phyloP scores from a whole-genome alignment of 345 rosid genomes.

The Acer saccharum region DNA sequence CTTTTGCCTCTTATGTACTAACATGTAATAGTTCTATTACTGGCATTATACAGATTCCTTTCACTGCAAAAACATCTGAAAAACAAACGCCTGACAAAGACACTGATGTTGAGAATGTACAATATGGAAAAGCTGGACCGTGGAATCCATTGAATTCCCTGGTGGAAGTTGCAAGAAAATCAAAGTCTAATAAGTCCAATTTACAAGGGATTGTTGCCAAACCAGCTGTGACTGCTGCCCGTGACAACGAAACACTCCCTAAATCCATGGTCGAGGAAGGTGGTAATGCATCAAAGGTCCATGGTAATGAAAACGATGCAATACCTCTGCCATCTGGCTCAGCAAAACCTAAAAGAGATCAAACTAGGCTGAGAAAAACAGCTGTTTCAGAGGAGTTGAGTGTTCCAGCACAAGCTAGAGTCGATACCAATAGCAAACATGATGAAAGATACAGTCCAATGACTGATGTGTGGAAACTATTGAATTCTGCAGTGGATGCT shows the following conservation, averaged over 20 bases:
- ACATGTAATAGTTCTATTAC: neutral
- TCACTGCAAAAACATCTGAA: conserved; percentile 29
- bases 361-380: conserved; percentile 21
- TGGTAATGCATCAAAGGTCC: conserved; percentile 20
- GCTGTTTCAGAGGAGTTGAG: conserved; percentile 25
- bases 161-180: conserved; percentile 30
- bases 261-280: conserved; percentile 23
- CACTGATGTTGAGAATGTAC: conserved; percentile 7
- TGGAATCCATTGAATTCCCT: conserved; percentile 34
- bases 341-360: conserved; percentile 25
- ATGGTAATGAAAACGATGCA: conserved; percentile 23
- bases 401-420: conserved; percentile 31
- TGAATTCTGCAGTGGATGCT: conserved; percentile 31
- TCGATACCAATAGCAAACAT: conserved; percentile 25
- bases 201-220: conserved; percentile 15
- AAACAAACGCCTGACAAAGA: conserved; percentile 16
- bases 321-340: conserved; percentile 26
- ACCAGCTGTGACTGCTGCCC: conserved; percentile 10
- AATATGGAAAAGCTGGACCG: conserved; percentile 27
- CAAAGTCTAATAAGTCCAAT: conserved; percentile 25
- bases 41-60: conserved; percentile 21
- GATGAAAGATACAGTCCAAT: conserved; percentile 10
- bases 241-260: conserved; percentile 18
- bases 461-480: conserved; percentile 34
- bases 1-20: conserved; percentile 1